These are phyloP conservation scores for Saccharomycopsis olivae DNA, from an alignment of 805 yeast genomes.

Conservation along the genomic window DNA sequence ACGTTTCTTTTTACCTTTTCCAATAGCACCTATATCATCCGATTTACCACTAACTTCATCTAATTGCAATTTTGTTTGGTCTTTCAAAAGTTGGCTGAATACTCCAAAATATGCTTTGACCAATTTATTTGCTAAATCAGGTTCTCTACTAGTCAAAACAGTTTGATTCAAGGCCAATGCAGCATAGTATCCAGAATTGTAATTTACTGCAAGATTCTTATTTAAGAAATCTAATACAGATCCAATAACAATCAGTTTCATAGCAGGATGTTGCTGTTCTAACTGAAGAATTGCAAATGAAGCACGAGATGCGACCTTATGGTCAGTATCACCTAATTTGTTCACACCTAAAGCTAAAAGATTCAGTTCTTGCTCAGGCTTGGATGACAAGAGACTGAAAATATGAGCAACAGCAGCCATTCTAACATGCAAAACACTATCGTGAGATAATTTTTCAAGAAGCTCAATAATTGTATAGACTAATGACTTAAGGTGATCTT, in stretches of 20 bases:
- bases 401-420: slow-evolving; percentile 65
- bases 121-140: slow-evolving; percentile 70
- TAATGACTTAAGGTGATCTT: slow-evolving; percentile 72
- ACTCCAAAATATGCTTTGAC: slow-evolving; percentile 78
- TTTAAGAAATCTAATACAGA: slow-evolving; percentile 73
- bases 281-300: slow-evolving; percentile 71
- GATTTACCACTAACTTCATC: slow-evolving; percentile 28
- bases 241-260: slow-evolving; percentile 75
- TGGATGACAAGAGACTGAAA: slow-evolving; percentile 67
- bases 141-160: slow-evolving; percentile 68
- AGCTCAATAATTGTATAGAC: slow-evolving; percentile 69
- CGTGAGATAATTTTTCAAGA: slow-evolving; percentile 77
- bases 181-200: slow-evolving; percentile 82
- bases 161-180: slow-evolving; percentile 88
- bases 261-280: slow-evolving; percentile 90
- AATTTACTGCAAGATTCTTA: slow-evolving; percentile 64
- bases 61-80: slow-evolving; percentile 40
- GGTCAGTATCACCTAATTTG: slow-evolving; percentile 87
- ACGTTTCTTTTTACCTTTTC: slow-evolving; percentile 41
- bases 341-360: slow-evolving; percentile 81
- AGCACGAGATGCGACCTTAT: slow-evolving; percentile 81
- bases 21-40: slow-evolving; percentile 20
- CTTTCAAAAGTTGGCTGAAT: slow-evolving; percentile 73
- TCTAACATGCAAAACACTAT: slow-evolving; percentile 82
- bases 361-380: slow-evolving; percentile 96